Base-by-base conservation (phyloP, 257 asterid genomes). In the Orobanche coerulescens region DNA sequence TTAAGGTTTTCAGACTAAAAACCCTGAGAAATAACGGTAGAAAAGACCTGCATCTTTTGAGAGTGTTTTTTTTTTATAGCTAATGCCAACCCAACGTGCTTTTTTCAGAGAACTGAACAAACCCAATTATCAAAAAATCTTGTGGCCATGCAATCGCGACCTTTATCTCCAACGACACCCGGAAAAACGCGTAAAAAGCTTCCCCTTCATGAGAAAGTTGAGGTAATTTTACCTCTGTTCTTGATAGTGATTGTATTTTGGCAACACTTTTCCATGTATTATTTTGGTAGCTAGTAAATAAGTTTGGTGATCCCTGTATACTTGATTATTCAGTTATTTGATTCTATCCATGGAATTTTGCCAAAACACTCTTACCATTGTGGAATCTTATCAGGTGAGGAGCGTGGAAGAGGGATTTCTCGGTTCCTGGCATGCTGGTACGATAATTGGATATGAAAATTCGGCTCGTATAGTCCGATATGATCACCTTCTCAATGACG, bases 391-490 rank as follows among this genome's bases (percentile, higher is more conserved):
- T 36, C 75, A 84, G 94, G 94, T 82, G 65, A 78, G 90, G 85
- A 84, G 94, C 36, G 2, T 62, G 12, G 94, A 84, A 40, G 86
- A 72, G 23, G 94, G 94, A 31, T 82, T 70, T 67, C 63, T 67
- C 20, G 94, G 94, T 42, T 84, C 94, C 36, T 84, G 93, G 93
- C 93, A 82, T 70, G 4, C 56, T 20, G 89, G 73, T 28, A 62
- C 62, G 3, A 79, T 90, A 23, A 58, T 73, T 30, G 39, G 57
- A 30, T 58, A 67, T 63, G 28, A 11, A 31, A 26, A 70, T 24
- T 67, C 62, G 66, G 25, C 43, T 28, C 91, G 95, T 51, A 60
- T 19, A 12, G 84, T 90, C 26, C 57, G 24, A 64, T 90, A 80
- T 34, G 89, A 84, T 48, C 77, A 81, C 46, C 63, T 90, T 67